Conservation (phyloP, 176 grass and related monocot species). For the Carex cristatella region DNA sequence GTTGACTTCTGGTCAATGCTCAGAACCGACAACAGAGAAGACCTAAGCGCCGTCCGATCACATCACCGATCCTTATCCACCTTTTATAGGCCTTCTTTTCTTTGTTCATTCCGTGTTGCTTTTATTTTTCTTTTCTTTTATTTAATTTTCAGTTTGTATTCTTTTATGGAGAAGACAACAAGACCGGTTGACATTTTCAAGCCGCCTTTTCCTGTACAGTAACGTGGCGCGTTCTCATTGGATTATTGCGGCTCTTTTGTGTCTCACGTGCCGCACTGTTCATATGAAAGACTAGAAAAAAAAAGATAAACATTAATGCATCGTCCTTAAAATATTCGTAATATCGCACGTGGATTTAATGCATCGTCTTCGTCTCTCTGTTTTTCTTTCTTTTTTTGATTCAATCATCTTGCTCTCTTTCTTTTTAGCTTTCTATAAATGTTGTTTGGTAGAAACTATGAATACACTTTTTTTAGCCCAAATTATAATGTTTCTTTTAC, state of each 20-base stretch:
- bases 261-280: neutral
- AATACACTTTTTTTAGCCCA: too few species aligned
- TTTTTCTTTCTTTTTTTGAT: too few species aligned
- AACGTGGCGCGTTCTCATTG: constrained; percentile 4
- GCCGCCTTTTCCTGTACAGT: neutral
- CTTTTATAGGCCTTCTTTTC: too few species aligned
- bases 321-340: neutral
- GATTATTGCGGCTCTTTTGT: neutral
- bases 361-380: neutral
- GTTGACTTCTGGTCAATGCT: constrained; percentile 10
- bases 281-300: too few species aligned
- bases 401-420: too few species aligned
- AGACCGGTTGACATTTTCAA: neutral
- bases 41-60: neutral
- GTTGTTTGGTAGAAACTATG: too few species aligned
- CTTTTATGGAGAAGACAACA: neutral
- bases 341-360: neutral
- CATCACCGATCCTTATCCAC: neutral
- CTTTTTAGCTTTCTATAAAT: too few species aligned
- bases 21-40: neutral
- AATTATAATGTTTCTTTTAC: too few species aligned
- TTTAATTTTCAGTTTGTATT: neutral
- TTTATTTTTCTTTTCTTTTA: neutral
- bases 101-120: neutral
- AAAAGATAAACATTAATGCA: neutral